Conservation (phyloP, 768 basidiomycete genomes). For the Gloeopeniophorella convolvens region DNA sequence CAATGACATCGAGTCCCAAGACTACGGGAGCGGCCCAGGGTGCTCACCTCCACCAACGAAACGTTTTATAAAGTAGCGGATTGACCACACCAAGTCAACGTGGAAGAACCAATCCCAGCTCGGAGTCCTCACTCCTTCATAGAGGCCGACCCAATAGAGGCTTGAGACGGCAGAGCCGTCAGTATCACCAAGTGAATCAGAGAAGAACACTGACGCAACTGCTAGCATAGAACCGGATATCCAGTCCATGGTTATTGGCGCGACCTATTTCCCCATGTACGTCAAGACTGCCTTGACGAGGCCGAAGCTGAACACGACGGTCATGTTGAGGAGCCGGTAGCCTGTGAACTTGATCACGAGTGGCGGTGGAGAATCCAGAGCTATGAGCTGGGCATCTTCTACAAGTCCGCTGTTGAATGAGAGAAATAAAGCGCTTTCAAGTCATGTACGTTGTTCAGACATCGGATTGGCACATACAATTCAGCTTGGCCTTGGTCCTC, state of each 20-base stretch:
- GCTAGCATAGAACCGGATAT: neutral
- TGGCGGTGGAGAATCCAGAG: neutral
- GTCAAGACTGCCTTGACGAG: neutral
- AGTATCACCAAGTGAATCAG: neutral
- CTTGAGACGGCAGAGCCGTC: neutral
- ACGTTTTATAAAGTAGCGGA: neutral
- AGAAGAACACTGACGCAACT: neutral
- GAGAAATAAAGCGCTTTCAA: too few species aligned
- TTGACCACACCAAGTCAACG: neutral
- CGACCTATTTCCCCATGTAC: neutral
- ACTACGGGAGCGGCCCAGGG: neutral
- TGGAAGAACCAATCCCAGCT: conserved; percentile 10
- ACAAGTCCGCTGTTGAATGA: neutral
- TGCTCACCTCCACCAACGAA: conserved; percentile 11
- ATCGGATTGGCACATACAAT: too few species aligned
- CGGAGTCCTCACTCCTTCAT: neutral
- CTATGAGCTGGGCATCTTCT: neutral
- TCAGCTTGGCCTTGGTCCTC: too few species aligned
- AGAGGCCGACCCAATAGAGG: conserved; percentile 4
- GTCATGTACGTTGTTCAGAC: too few species aligned
- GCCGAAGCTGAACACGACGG: neutral
- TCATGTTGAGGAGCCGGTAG: conserved; percentile 6
- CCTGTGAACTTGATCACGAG: conserved; percentile 6
- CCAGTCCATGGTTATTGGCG: conserved; percentile 7
- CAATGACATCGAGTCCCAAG: neutral